Percentiles rank a stretch among this genome's conserved stretches.
phyloP scores from a whole-genome alignment of 805 yeast species.

The Metschnikowia lachancei region DNA sequence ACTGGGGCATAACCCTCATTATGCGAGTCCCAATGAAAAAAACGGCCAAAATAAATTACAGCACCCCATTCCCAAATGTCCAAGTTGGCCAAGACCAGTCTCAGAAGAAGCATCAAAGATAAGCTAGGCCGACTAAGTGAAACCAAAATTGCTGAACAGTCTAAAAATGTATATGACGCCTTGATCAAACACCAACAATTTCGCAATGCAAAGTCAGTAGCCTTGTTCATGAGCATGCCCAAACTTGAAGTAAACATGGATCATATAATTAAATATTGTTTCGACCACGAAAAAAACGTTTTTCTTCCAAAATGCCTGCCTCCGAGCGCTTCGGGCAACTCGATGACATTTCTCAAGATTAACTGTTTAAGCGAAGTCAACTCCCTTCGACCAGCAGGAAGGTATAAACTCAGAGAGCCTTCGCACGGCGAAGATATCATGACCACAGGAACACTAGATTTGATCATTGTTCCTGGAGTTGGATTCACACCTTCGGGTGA shows the following conservation, averaged over 20 bases:
- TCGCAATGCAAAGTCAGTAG: slow-evolving; percentile 48
- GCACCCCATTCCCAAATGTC: slow-evolving; percentile 5
- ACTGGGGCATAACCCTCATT: slow-evolving; percentile 1
- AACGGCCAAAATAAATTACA: not conserved
- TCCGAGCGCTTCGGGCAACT: slow-evolving; percentile 30
- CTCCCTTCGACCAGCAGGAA: slow-evolving; percentile 61
- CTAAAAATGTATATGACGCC: slow-evolving; percentile 21
- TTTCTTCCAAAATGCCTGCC: slow-evolving; percentile 56
- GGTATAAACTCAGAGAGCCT: slow-evolving; percentile 70
- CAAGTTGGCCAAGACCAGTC: slow-evolving; percentile 22
- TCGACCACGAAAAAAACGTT: slow-evolving; percentile 48
- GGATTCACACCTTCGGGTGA: slow-evolving; percentile 57
- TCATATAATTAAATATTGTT: slow-evolving; percentile 50
- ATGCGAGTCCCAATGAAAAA: not conserved
- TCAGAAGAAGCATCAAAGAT: slow-evolving; percentile 27
- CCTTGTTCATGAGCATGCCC: slow-evolving; percentile 77
- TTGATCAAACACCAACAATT: slow-evolving; percentile 36
- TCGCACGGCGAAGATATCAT: slow-evolving; percentile 29
- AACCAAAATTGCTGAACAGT: slow-evolving; percentile 25
- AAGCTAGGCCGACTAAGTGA: slow-evolving; percentile 19
- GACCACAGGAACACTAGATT: slow-evolving; percentile 47
- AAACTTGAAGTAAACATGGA: slow-evolving; percentile 64
- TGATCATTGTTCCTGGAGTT: slow-evolving; percentile 81
- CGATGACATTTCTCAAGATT: slow-evolving; percentile 58
- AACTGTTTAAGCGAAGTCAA: slow-evolving; percentile 40